These are phyloP conservation scores for Penicillium polonicum DNA, from an alignment of 2,329 filamentous ascomycete species.

Conservation along the genomic window DNA sequence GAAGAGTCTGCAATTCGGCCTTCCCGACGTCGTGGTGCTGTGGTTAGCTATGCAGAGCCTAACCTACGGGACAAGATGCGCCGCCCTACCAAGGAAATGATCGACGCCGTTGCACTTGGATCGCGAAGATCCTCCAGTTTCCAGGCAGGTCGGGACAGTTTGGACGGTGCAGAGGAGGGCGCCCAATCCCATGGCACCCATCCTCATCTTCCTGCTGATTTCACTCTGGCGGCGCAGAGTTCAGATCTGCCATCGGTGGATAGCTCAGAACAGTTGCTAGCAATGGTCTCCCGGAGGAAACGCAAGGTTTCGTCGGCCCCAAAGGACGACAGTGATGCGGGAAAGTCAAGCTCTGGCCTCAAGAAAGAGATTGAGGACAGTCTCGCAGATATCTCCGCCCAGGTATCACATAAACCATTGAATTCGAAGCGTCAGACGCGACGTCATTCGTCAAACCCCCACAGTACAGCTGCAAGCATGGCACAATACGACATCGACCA, in stretches of 20 bases:
- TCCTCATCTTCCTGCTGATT: conserved; percentile 11
- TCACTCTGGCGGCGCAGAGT: conserved; percentile 18
- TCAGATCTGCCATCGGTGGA: conserved; percentile 18
- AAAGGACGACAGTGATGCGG: conserved; percentile 10
- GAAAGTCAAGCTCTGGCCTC: neutral
- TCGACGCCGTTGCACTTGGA: conserved; percentile 65
- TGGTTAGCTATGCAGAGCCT: conserved; percentile 79
- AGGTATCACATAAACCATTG: conserved; percentile 7
- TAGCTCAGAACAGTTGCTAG: conserved; percentile 19
- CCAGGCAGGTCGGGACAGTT: conserved; percentile 44
- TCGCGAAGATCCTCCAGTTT: conserved; percentile 49
- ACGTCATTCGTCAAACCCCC: conserved; percentile 37
- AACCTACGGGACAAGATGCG: conserved; percentile 82
- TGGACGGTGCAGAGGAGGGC: conserved; percentile 28
- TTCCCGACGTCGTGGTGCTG: conserved; percentile 64
- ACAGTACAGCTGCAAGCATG: conserved; percentile 8
- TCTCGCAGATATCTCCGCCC: conserved; percentile 7
- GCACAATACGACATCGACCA: conserved; percentile 6
- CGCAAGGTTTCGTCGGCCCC: conserved; percentile 29
- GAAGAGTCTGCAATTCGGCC: conserved; percentile 46
- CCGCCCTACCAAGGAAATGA: conserved; percentile 71
- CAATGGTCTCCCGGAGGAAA: conserved; percentile 33
- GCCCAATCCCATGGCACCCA: neutral
- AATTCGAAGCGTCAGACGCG: conserved; percentile 25
- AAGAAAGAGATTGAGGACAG: conserved; percentile 8